Base-by-base conservation (phyloP, 1,284 basidiomycete genomes). In the Ustilago crameri region DNA sequence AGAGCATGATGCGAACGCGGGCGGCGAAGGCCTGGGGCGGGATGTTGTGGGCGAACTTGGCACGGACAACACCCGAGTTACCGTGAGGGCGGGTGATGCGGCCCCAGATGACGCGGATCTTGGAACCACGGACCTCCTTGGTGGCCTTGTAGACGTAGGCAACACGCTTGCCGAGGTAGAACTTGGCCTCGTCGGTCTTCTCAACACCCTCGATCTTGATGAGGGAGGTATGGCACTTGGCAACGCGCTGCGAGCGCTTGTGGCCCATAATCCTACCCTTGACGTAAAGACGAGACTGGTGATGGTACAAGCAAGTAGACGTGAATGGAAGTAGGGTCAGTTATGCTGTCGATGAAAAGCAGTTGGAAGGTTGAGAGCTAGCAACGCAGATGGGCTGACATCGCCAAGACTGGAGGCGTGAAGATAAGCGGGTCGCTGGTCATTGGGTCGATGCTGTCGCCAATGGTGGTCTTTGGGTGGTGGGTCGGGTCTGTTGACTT, bases 161-260 rank as follows among this genome's bases (percentile, higher is more conserved):
- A 76, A 98, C 88, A 80, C 95, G 93, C 93, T 98, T 98, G 85
- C 95, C 96, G 72, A 98, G 90, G 89, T 98, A 98, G 87, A 94
- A 95, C 85, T 95, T 91, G 52, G 95, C 93, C 82, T 96, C 94
- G 87, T 96, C 90, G 86, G 93, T 92, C 82, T 87, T 90, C 80
- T 90, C 89, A 61, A 98, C 95, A 85, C 95, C 95, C 87, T 98
- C 95, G 84, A 98, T 93, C 87, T 95, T 93, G 84, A 98, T 86
- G 82, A 98, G 77, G 63, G 93, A 93, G 76, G 94, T 96, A 88
- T 95, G 95, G 84, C 93, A 93, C 84, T 90, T 89, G 74, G 91
- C 88, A 88, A 96, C 97, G 85, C 93, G 91, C 89, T 98, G 98
- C 81, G 92, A 93, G 80, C 96, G 93, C 88, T 98, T 95, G 93